A percentile compares a stretch with the other conserved stretches of the same genome.
Evolutionary conservation across 805 yeast species (phyloP).

Genomic region (Starmerella roubikii): DNA sequence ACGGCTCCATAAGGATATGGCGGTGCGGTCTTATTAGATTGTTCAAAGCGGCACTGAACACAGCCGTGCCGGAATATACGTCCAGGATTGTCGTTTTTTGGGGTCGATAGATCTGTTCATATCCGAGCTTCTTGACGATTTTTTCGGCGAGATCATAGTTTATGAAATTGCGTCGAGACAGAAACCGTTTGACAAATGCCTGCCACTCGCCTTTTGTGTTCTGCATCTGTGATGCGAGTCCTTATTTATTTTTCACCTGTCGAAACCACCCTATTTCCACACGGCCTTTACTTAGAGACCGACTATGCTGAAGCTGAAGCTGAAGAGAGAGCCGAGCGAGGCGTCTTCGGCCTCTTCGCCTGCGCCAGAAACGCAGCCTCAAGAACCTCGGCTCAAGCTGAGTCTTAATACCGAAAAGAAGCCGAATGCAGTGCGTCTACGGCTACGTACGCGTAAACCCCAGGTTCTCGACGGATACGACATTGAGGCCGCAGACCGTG

Average conservation of each 20-base stretch:
- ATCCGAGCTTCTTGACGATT: constrained; percentile 37
- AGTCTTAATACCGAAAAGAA: constrained; percentile 10
- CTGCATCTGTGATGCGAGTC: no score
- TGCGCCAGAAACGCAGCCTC: background rate
- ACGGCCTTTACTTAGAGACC: background rate
- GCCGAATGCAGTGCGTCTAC: constrained; percentile 31
- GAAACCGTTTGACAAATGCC: constrained; percentile 14
- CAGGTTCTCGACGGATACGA: constrained; percentile 97
- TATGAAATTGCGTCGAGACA: constrained; percentile 21
- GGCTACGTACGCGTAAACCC: constrained; percentile 47
- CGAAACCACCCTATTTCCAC: background rate
- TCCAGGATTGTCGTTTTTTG: constrained; percentile 23
- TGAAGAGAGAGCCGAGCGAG: background rate
- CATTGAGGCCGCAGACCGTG: constrained; percentile 89
- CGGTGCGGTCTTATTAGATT: constrained; percentile 45
- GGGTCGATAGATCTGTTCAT: constrained; percentile 27
- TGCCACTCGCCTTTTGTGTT: constrained; percentile 20
- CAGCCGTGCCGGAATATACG: constrained; percentile 32
- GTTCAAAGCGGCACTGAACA: constrained; percentile 50
- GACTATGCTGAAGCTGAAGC: constrained; percentile 21
- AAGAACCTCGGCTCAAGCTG: constrained; percentile 7
- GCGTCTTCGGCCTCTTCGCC: background rate
- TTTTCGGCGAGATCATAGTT: constrained; percentile 22
- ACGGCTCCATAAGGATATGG: constrained; percentile 50
- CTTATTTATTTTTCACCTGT: no score